Base-by-base conservation (phyloP, 495 filamentous ascomycete species). In the Penicillium coprophilum region DNA sequence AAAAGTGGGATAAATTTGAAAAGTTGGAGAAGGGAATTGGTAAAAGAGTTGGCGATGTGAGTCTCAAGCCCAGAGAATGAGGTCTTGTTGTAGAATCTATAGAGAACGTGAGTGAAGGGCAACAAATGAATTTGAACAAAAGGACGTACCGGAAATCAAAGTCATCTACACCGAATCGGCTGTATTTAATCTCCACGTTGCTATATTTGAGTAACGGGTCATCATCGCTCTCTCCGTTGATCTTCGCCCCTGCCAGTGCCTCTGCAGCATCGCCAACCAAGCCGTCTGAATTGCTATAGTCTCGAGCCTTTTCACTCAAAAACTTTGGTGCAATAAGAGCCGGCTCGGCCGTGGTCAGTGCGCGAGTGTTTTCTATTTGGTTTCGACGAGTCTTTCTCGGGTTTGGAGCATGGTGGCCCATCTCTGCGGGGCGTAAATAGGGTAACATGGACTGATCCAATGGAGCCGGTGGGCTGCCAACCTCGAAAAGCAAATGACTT, bases 121-220 rank as follows among this genome's bases (percentile, higher is more conserved):
- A 36, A 3, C 6, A 7, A n/a, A 6, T 32, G 17, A 39, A n/a
- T 20, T 32, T 4, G 9, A 27, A 50, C 4, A 11, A 39, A 44
- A 47, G 20, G 8, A 46, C 83, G 69, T 73, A 96, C 88, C 85
- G 84, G 75, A 98, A 98, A 70, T 98, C 93, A 68, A 97, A 97
- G 71, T 97, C 95, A 64, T 96, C 91, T 3, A 99, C 90, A 11
- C 94, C 93, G 73, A 96, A 97, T 68, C 89, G 91, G 72, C 93
- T 96, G 69, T 96, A 96, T 64, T 96, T 96, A 70, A 97, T 97
- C 69, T 97, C 91, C 5, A 95, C 85, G 62, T 91, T 92, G 50
- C 87, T 84, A 65, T 96, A 98, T 71, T 91, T 87, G 2, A 87
- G 78, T 2, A 94, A 86, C 21, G 93, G 89, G 50, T 96, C 91